These are phyloP conservation scores for Fusarium camptoceras DNA, from an alignment of 2,329 filamentous ascomycete species.

Conservation along the genomic window DNA sequence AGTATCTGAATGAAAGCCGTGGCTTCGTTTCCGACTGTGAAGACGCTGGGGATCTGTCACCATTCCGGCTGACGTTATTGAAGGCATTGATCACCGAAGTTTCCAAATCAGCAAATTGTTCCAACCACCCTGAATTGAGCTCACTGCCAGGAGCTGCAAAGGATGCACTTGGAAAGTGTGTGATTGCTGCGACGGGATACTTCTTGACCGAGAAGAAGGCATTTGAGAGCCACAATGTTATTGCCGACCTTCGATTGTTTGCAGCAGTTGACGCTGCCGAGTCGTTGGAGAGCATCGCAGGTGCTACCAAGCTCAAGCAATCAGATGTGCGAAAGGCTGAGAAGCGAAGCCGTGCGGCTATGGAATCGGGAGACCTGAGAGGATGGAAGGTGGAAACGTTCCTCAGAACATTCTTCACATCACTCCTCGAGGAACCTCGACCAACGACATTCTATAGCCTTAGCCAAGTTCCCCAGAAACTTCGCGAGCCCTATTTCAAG, in stretches of 20 bases:
- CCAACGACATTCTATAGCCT: constrained; percentile 52
- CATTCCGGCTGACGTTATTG: constrained; percentile 52
- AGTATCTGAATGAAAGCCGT: constrained; percentile 52
- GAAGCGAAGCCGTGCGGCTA: constrained; percentile 50
- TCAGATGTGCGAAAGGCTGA: constrained; percentile 53
- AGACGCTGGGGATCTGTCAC: constrained; percentile 41
- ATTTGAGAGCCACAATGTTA: constrained; percentile 38
- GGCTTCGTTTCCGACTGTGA: constrained; percentile 46
- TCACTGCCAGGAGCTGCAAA: constrained; percentile 44
- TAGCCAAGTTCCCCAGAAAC: constrained; percentile 44
- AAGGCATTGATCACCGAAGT: constrained; percentile 50
- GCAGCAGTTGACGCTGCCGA: constrained; percentile 51
- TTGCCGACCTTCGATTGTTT: constrained; percentile 47
- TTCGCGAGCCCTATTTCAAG: constrained; percentile 50
- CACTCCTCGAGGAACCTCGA: constrained; percentile 48
- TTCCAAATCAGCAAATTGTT: constrained; percentile 45
- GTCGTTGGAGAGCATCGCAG: constrained; percentile 39
- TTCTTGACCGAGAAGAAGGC: constrained; percentile 50
- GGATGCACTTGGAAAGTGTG: constrained; percentile 44
- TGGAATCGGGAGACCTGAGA: constrained; percentile 52
- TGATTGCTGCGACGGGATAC: constrained; percentile 44
- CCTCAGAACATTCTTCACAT: constrained; percentile 53
- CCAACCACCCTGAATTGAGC: constrained; percentile 41
- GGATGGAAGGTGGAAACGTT: constrained; percentile 63
- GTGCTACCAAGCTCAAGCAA: constrained; percentile 44